Percentiles rank a stretch among this genome's conserved stretches.
phyloP scores from a whole-genome alignment of 169 alveolate species.

The Theileria orientalis region DNA sequence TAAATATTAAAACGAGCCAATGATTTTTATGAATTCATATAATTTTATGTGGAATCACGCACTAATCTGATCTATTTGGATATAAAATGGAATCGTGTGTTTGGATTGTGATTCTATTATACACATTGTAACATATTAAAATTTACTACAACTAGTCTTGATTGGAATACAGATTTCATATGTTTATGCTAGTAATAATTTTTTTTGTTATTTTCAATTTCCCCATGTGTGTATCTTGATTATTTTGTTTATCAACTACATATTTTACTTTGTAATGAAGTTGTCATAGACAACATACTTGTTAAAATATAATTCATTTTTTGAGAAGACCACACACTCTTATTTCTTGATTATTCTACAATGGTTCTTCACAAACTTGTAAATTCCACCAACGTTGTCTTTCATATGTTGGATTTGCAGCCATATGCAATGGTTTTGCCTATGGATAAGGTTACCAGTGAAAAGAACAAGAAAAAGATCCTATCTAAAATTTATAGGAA shows the following conservation, averaged over 20 bases:
- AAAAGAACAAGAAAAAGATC: conserved; percentile 43
- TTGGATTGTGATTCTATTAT: background rate
- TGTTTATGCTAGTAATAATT: background rate
- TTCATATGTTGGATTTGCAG: conserved; percentile 54
- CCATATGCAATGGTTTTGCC: conserved; percentile 63
- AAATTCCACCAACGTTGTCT: conserved; percentile 53
- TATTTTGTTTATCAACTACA: background rate
- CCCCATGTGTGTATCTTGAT: conserved; percentile 6
- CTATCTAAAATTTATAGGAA: conserved; percentile 37
- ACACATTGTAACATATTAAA: background rate
- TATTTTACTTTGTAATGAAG: background rate
- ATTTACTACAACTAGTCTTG: conserved; percentile 6
- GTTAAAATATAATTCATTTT: background rate
- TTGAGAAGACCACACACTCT: background rate
- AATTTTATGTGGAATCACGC: no score
- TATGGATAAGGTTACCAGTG: conserved; percentile 46
- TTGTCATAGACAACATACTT: background rate
- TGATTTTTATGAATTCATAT: no score
- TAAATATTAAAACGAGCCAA: no score
- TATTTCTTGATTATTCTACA: background rate
- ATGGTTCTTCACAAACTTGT: conserved; percentile 37
- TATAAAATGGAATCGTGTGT: no score
- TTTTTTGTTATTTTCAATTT: background rate
- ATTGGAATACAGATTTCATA: conserved; percentile 44
- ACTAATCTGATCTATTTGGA: no score